Base-by-base conservation (phyloP, 1,284 basidiomycete species). In the Apiotrichum sp. region DNA sequence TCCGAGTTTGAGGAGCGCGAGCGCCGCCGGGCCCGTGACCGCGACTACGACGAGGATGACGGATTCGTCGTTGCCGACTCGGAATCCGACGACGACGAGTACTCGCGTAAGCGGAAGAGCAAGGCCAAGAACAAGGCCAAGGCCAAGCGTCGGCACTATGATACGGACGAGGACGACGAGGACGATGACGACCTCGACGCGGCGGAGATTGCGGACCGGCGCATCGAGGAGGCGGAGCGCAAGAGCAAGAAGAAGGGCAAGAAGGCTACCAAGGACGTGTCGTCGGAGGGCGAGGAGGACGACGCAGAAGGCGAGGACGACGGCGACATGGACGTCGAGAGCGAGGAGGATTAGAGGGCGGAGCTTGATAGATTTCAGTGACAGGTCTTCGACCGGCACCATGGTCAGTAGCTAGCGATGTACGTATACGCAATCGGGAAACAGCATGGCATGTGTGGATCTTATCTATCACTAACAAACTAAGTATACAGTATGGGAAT, bases 321-420 rank as follows among this genome's bases (percentile, higher is more conserved):
- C 34, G 67, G 65, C 42, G 72, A 67, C 44, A 71, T 74, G 69
- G 72, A 73, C 48, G 62, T 72, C 44, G 71, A 74, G 67, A 74
- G 71, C 50, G 71, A 74, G 60, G 70, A 71, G 40, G 70, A 71
- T 40, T 59, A 71, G 22, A n/a, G 22, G 22, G 22, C 22, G 22
- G 22, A 22, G 22, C 22, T 22, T 22, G 22, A 22, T 22, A 22
- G 22, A 22, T 22, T 22, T 22, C 22, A 22, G 22, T 22, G 22
- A 22, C 22, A 22, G 22, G 22, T 22, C 22, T 22, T 22, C 22
- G 22, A 22, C 22, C 22, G 22, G 22, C 22, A 22, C 22, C 22
- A 22, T 22, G 22, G 22, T 22, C 22, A 22, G 22, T 22, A 22
- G 22, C 22, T 22, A 22, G 22, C 22, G 22, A 22, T 22, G 22